Base-by-base conservation (phyloP, 768 basidiomycete genomes). In the Chiua virens region DNA sequence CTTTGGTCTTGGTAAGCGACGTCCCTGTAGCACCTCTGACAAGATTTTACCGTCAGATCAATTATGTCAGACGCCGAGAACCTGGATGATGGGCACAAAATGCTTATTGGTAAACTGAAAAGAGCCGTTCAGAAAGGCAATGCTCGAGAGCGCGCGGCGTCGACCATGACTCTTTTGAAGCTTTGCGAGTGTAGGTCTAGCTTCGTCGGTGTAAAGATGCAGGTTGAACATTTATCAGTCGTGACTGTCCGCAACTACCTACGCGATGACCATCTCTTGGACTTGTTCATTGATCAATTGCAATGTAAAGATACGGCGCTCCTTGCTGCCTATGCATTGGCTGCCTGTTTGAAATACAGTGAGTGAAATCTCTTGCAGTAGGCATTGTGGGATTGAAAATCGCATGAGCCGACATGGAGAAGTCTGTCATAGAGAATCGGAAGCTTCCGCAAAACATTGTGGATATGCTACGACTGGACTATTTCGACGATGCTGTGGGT, bases 401-500 rank as follows among this genome's bases (percentile, higher is more conserved):
- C 22, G 11, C 13, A 5, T 17, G 8, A 64, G 63, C 5, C 7
- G 55, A 55, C 21, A 63, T 64, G 57, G 40, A 47, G 15, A 41
- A 50, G 14, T 22, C 25, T 7, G 23, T 64, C n/a, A 50, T 38
- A 42, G 20, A 41, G 8, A 50, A 52, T 7, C 34, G 49, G 6
- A 32, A 30, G 18, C 45, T 60, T 35, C 51, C 60, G 11, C 49
- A 55, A 42, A 34, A 56, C 5, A 63, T 64, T 2, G 58, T 64
- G 13, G 47, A 45, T n/a, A 64, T 64, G 63, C 41, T 63, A n/a
- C 54, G 53, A 27, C 35, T 53, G 15, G 57, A 64, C 45, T 65
- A 52, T 41, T 65, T 64, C 18, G 60, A 64, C 10, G 63, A 64
- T 28, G 60, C 63, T 13, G 63, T n/a, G n/a, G n/a, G n/a, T n/a